A percentile compares a stretch with the other conserved stretches of the same genome.
phyloP scores from a whole-genome alignment of 2,329 filamentous ascomycete species.

The Fusarium chlamydosporum region DNA sequence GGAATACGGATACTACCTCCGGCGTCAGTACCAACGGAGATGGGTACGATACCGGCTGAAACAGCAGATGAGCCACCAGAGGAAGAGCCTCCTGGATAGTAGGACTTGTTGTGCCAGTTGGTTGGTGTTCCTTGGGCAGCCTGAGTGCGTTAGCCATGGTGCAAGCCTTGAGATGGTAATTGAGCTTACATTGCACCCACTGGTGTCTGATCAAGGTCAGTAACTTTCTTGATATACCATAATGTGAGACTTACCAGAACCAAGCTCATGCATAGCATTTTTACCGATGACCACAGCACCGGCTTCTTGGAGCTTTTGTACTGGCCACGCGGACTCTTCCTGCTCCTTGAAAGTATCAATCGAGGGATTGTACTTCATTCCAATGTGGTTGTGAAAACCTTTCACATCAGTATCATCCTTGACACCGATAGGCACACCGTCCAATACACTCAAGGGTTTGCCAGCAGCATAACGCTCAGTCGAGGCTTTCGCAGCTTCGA shows the following conservation, averaged over 20 bases:
- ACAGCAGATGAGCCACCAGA: conserved; percentile 81
- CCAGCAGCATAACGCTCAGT: conserved; percentile 79
- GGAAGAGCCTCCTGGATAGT: conserved; percentile 86
- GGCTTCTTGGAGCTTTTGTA: conserved; percentile 77
- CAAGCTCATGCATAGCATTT: conserved; percentile 84
- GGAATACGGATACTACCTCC: conserved; percentile 84
- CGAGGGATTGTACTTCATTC: conserved; percentile 72
- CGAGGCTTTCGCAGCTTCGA: conserved; percentile 78
- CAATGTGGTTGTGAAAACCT: conserved; percentile 77
- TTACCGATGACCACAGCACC: conserved; percentile 83
- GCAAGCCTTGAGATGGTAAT: neutral
- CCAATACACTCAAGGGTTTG: conserved; percentile 75
- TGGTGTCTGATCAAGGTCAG: conserved; percentile 70
- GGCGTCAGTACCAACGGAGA: conserved; percentile 80
- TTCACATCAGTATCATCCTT: conserved; percentile 84
- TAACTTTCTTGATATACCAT: conserved; percentile 20
- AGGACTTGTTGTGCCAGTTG: conserved; percentile 81
- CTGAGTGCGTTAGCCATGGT: conserved; percentile 59
- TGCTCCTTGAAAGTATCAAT: conserved; percentile 64
- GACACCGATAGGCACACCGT: conserved; percentile 85
- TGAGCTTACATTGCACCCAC: conserved; percentile 78
- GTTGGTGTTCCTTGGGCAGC: conserved; percentile 78
- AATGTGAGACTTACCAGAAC: conserved; percentile 67
- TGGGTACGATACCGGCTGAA: conserved; percentile 78
- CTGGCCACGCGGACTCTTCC: conserved; percentile 76